Percentiles rank a stretch among this genome's conserved stretches.
phyloP scores from a whole-genome alignment of 2,329 filamentous ascomycete species.

The Lomentospora prolificans region DNA sequence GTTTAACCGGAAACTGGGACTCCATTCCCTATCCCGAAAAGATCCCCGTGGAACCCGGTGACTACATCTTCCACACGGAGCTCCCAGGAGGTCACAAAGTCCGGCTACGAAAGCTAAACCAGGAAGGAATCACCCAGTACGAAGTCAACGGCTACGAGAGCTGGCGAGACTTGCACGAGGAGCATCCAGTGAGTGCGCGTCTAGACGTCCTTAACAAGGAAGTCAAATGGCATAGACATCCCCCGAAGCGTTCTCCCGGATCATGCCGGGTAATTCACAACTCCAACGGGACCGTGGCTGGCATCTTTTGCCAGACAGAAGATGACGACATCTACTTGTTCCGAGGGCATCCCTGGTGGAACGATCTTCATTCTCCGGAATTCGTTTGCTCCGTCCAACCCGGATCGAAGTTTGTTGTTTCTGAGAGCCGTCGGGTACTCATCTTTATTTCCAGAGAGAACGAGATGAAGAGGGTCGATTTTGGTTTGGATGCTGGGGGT shows the following conservation, averaged over 20 bases:
- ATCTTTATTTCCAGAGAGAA: neutral
- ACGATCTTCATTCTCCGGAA: neutral
- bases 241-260: neutral
- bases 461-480: neutral
- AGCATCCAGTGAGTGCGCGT: neutral
- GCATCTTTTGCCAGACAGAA: constrained; percentile 1
- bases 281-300: neutral
- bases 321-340: neutral
- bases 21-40: neutral
- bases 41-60: neutral
- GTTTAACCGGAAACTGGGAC: neutral
- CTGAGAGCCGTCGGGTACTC: neutral
- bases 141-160: neutral
- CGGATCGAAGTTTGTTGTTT: neutral
- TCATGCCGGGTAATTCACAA: neutral
- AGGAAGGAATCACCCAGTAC: neutral
- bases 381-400: neutral
- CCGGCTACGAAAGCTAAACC: neutral
- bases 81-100: neutral
- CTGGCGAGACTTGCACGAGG: neutral
- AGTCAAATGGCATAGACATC: neutral
- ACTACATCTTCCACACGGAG: neutral
- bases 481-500: neutral
- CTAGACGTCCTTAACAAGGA: neutral
- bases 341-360: neutral